A percentile compares a stretch with the other conserved stretches of the same genome.
Conservation (phyloP, 2,329 filamentous ascomycete genomes). For the Fusarium succisae region DNA sequence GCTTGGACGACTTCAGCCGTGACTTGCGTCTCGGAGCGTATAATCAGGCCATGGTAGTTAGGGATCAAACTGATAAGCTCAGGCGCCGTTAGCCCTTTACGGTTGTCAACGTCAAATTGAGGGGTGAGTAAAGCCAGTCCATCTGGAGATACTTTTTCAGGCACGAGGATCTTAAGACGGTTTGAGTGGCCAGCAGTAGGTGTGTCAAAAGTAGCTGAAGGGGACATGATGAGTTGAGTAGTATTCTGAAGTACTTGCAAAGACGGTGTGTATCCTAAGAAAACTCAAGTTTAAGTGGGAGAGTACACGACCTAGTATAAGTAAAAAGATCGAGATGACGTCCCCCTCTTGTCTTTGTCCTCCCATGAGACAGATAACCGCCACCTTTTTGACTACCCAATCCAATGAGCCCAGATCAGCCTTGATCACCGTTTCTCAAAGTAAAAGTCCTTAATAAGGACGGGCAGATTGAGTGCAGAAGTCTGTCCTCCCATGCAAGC, state of each 20-base stretch:
- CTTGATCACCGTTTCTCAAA: constrained; percentile 27
- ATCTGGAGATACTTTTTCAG: constrained; percentile 83
- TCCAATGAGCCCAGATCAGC: constrained; percentile 19
- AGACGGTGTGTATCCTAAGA: constrained; percentile 14
- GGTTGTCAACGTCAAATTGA: constrained; percentile 75
- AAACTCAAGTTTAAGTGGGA: constrained; percentile 2
- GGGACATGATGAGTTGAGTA: constrained; percentile 39
- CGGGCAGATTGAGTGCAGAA: constrained; percentile 11
- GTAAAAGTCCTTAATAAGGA: constrained; percentile 31
- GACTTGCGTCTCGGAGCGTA: constrained; percentile 84
- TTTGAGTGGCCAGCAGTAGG: constrained; percentile 11
- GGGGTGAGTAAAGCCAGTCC: constrained; percentile 74
- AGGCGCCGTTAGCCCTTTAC: constrained; percentile 67
- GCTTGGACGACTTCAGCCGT: constrained; percentile 73
- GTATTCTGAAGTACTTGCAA: constrained; percentile 14
- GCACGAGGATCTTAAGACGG: constrained; percentile 69
- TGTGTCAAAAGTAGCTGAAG: constrained; percentile 40
- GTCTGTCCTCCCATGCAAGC: constrained; percentile 22
- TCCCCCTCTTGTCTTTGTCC: constrained; percentile 21
- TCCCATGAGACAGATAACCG: constrained; percentile 23
- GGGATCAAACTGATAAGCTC: constrained; percentile 75
- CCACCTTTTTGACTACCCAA: constrained; percentile 28
- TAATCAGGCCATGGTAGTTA: constrained; percentile 78
- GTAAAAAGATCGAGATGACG: constrained; percentile 33
- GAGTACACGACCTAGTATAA: constrained; percentile 22